Evolutionary conservation across 768 basidiomycete genomes (phyloP).

Genomic region (Termitomyces sp.): DNA sequence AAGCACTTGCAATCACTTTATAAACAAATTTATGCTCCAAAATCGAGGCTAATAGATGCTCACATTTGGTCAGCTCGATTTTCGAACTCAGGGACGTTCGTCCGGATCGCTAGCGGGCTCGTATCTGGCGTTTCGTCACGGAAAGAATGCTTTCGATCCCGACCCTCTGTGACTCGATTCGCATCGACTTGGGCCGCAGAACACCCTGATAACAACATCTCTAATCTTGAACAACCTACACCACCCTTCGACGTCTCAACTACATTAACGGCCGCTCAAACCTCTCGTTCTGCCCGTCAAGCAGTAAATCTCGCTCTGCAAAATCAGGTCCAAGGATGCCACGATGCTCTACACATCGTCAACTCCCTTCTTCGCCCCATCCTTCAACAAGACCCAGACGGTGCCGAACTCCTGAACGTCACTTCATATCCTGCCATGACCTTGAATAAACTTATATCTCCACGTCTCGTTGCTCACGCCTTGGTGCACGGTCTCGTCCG

Average conservation of each 20-base stretch:
- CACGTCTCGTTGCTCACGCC: constrained; percentile 55
- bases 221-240: not conserved
- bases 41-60: not conserved
- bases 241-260: not conserved
- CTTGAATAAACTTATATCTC: constrained; percentile 46
- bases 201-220: not conserved
- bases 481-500: constrained; percentile 64
- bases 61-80: not conserved
- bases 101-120: too few relatives aligned
- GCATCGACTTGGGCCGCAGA: constrained; percentile 1
- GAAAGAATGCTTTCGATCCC: not conserved
- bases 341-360: constrained; percentile 51
- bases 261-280: constrained; percentile 12
- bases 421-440: constrained; percentile 33
- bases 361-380: constrained; percentile 37
- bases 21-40: not conserved
- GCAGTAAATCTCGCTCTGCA: constrained; percentile 44
- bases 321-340: constrained; percentile 28
- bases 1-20: not conserved
- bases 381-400: constrained; percentile 14
- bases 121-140: not conserved
- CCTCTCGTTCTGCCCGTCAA: constrained; percentile 23
- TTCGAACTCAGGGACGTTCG: not conserved
- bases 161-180: not conserved
- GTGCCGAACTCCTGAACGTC: constrained; percentile 12